A percentile compares a stretch with the other conserved stretches of the same genome.
phyloP scores from a whole-genome alignment of 352 stramenopile species.

The Blastocystis sp. region DNA sequence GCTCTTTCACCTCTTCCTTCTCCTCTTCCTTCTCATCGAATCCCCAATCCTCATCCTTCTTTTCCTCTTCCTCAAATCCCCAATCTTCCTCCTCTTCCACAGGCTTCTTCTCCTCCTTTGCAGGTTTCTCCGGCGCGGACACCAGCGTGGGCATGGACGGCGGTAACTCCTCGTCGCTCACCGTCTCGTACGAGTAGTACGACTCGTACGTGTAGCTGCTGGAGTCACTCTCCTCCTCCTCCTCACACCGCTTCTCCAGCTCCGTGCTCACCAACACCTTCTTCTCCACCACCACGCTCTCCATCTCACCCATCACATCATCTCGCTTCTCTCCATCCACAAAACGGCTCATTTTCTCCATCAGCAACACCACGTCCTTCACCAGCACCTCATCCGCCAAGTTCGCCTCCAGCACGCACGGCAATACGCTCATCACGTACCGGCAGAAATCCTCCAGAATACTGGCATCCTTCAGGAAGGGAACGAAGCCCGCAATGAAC shows the following conservation, averaged over 20 bases:
- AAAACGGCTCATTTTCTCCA: neutral
- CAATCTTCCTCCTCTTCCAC: neutral
- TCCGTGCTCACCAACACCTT: neutral
- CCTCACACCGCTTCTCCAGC: neutral
- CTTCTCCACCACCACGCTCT: neutral
- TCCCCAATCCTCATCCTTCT: neutral
- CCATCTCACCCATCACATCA: neutral
- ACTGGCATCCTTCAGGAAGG: conserved; percentile 7
- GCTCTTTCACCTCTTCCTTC: no score
- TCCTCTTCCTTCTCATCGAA: no score
- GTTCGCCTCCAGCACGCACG: neutral
- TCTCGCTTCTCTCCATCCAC: neutral
- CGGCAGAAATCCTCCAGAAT: conserved; percentile 20
- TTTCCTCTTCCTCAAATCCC: neutral
- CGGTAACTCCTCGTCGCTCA: no score
- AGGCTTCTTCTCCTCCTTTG: no score
- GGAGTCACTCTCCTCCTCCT: neutral
- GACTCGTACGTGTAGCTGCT: conserved; percentile 48
- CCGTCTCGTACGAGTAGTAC: conserved; percentile 58
- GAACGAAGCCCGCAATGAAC: conserved; percentile 5
- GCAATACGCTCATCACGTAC: neutral
- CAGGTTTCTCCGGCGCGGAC: no score
- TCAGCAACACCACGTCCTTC: conserved; percentile 17
- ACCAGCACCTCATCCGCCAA: conserved; percentile 36
- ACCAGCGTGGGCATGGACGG: no score